Conservation (phyloP, 2,329 filamentous ascomycete species). For the Fusarium pseudoanthophilum region DNA sequence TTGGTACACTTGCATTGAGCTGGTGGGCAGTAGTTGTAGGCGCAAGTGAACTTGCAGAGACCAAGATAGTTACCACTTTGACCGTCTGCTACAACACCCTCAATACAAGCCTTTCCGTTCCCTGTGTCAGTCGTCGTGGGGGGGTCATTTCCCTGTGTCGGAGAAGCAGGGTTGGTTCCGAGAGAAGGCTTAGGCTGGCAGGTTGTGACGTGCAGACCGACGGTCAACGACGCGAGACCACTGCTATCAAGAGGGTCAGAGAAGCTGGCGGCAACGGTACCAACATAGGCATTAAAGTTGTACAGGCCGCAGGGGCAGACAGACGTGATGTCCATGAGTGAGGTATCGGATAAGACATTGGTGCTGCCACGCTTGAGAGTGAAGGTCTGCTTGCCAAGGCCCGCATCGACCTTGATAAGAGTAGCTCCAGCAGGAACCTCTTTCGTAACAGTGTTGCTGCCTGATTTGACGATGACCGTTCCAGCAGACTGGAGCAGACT, state of each 20-base stretch:
- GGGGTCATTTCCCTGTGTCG: conserved; percentile 50
- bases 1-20: conserved; percentile 49
- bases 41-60: conserved; percentile 50
- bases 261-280: conserved; percentile 55
- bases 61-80: conserved; percentile 48
- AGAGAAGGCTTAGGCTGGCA: conserved; percentile 48
- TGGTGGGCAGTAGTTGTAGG: conserved; percentile 48
- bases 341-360: conserved; percentile 57
- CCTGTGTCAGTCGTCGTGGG: conserved; percentile 6
- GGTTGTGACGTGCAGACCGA: conserved; percentile 46
- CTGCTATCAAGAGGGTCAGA: conserved; percentile 41
- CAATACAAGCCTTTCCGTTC: conserved; percentile 37
- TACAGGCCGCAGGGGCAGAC: conserved; percentile 64
- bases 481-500: conserved; percentile 59
- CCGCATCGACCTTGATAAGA: conserved; percentile 56
- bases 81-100: conserved; percentile 46
- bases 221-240: conserved; percentile 44
- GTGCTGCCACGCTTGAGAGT: conserved; percentile 54
- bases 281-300: conserved; percentile 68
- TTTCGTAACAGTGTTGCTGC: conserved; percentile 53
- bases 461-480: conserved; percentile 58
- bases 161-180: conserved; percentile 45
- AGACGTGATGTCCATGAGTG: conserved; percentile 60
- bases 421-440: conserved; percentile 43
- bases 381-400: conserved; percentile 56